Conservation (phyloP, 164 flowering plant species). For the Kalanchoe fedtschenkoi region DNA sequence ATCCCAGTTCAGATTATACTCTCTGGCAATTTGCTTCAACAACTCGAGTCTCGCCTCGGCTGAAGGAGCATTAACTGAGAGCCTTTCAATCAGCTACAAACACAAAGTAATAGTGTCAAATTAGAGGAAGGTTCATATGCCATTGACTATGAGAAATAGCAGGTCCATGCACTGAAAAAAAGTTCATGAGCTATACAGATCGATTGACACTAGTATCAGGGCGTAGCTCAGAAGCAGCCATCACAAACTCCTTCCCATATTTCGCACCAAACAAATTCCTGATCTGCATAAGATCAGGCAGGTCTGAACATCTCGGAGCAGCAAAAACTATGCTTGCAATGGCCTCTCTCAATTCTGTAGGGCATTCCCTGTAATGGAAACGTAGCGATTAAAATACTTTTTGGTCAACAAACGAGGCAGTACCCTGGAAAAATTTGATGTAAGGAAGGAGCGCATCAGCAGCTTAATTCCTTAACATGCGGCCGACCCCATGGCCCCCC, state of each 20-base stretch:
- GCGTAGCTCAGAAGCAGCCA: constrained; percentile 79
- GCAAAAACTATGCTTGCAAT: constrained; percentile 92
- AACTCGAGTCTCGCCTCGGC: constrained; percentile 47
- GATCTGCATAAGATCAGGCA: constrained; percentile 75
- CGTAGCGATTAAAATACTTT: constrained; percentile 5
- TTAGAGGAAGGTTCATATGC: neutral
- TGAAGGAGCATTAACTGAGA: constrained; percentile 71
- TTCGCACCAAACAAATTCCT: constrained; percentile 64
- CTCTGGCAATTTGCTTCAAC: constrained; percentile 66
- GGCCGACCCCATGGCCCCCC: too few relatives aligned
- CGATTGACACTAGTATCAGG: constrained; percentile 93
- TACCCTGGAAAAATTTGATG: neutral
- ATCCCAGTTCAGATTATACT: constrained; percentile 71
- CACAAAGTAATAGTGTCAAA: neutral
- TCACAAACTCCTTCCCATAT: constrained; percentile 84
- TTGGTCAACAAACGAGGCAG: neutral
- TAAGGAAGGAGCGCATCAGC: too few relatives aligned
- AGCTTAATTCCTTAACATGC: too few relatives aligned
- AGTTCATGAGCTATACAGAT: constrained; percentile 24
- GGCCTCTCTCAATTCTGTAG: constrained; percentile 79
- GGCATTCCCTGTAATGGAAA: constrained; percentile 62
- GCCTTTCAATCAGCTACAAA: constrained; percentile 79
- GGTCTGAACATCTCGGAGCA: constrained; percentile 92
- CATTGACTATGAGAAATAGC: neutral
- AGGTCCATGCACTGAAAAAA: constrained; percentile 16